Evolutionary conservation across 352 stramenopile genomes (phyloP).

Genomic region (Pythium folliculosum): DNA sequence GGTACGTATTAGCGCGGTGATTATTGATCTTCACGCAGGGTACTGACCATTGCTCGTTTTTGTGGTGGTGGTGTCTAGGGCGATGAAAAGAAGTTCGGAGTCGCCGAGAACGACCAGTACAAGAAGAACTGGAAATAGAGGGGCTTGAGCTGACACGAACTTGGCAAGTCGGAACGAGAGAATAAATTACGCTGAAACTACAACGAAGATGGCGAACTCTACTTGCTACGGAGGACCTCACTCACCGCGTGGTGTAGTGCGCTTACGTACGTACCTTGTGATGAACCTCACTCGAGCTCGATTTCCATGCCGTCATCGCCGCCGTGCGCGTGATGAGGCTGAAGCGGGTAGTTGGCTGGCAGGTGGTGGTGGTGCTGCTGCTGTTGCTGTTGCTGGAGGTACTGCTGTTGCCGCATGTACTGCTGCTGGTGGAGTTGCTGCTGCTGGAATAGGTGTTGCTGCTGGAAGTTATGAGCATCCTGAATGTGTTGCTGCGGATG

Average conservation of each 20-base stretch:
- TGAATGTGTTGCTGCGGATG: constrained; percentile 9
- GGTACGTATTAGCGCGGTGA: constrained; percentile 29
- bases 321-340: constrained; percentile 14
- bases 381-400: neutral
- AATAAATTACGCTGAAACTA: constrained; percentile 28
- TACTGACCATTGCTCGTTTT: constrained; percentile 11
- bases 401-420: constrained; percentile 15
- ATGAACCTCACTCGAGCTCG: constrained; percentile 17
- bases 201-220: neutral
- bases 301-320: constrained; percentile 28
- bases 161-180: neutral
- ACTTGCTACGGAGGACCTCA: neutral
- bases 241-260: neutral
- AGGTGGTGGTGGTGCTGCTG: constrained; percentile 16
- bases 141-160: neutral
- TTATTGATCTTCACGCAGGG: neutral
- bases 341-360: constrained; percentile 9
- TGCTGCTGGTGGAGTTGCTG: constrained; percentile 13
- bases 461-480: constrained; percentile 8
- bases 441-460: constrained; percentile 35
- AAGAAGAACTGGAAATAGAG: constrained; percentile 82
- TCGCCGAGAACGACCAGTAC: constrained; percentile 71
- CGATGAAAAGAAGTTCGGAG: constrained; percentile 65
- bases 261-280: constrained; percentile 23
- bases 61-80: constrained; percentile 22